Conservation (phyloP, 139 green algal genomes). For the Edaphochlamys debaryana region DNA sequence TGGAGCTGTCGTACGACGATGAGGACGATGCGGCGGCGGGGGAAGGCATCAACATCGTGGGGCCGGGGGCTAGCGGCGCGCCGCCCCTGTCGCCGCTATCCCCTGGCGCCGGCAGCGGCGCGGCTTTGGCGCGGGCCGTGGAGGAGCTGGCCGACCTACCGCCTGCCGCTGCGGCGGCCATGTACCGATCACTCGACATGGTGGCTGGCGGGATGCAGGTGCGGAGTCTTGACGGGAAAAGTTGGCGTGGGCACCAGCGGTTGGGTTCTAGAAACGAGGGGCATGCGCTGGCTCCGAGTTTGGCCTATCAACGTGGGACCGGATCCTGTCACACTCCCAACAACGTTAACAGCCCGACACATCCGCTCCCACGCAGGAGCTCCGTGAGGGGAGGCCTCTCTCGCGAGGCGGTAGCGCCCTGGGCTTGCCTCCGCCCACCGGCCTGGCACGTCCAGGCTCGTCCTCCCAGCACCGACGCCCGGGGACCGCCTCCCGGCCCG, state of each 20-base stretch:
- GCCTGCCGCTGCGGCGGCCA: slow-evolving; percentile 6
- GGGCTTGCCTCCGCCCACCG: not conserved
- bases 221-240: not conserved
- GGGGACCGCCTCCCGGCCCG: not conserved
- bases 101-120: not conserved
- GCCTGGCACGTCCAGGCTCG: not conserved
- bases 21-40: not conserved
- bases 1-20: slow-evolving; percentile 28
- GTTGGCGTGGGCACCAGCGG: not conserved
- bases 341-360: not conserved
- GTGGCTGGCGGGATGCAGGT: slow-evolving; percentile 20
- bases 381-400: slow-evolving; percentile 7
- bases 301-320: too few relatives aligned
- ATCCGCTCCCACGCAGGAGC: not conserved
- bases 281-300: too few relatives aligned
- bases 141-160: slow-evolving; percentile 39
- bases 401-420: slow-evolving; percentile 2
- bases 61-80: not conserved
- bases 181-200: slow-evolving; percentile 35
- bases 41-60: not conserved
- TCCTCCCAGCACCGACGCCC: not conserved
- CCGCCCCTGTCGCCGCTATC: not conserved
- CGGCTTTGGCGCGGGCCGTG: not conserved
- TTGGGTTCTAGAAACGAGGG: not conserved
- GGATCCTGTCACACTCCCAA: too few relatives aligned